Evolutionary conservation across 768 basidiomycete genomes (phyloP).

Genomic region (Termitomyces heimii): DNA sequence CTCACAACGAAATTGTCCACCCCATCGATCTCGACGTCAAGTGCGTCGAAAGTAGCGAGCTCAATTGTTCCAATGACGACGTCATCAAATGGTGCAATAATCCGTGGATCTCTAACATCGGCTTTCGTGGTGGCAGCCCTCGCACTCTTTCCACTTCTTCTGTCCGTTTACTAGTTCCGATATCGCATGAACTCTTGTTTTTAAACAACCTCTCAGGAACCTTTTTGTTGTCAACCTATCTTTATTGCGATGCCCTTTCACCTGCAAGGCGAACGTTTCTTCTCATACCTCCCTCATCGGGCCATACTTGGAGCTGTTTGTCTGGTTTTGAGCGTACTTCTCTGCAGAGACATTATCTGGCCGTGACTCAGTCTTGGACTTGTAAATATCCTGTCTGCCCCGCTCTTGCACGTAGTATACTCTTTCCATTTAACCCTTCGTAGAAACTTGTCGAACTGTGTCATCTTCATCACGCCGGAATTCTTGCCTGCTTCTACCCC

Average conservation of each 20-base stretch:
- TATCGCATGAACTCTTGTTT: neutral
- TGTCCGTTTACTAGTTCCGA: conserved; percentile 5
- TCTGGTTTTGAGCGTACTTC: neutral
- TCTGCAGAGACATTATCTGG: neutral
- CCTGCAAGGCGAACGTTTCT: neutral
- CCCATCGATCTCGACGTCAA: conserved; percentile 11
- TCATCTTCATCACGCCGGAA: neutral
- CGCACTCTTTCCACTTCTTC: neutral
- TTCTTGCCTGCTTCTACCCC: neutral
- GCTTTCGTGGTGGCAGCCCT: neutral
- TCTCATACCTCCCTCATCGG: neutral
- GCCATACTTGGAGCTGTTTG: neutral
- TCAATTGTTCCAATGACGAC: conserved; percentile 2
- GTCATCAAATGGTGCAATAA: conserved; percentile 6
- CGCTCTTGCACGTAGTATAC: no score
- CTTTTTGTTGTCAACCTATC: conserved; percentile 10
- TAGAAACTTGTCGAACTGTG: neutral
- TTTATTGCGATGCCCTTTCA: conserved; percentile 21
- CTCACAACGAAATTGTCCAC: conserved; percentile 12
- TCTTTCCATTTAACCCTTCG: no score
- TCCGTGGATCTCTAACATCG: neutral
- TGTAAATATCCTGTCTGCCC: neutral
- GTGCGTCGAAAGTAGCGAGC: neutral
- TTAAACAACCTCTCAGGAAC: neutral
- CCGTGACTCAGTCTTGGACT: no score